Base-by-base conservation (phyloP, 148 eudicot genomes). In the Vaccinium macrocarpon region DNA sequence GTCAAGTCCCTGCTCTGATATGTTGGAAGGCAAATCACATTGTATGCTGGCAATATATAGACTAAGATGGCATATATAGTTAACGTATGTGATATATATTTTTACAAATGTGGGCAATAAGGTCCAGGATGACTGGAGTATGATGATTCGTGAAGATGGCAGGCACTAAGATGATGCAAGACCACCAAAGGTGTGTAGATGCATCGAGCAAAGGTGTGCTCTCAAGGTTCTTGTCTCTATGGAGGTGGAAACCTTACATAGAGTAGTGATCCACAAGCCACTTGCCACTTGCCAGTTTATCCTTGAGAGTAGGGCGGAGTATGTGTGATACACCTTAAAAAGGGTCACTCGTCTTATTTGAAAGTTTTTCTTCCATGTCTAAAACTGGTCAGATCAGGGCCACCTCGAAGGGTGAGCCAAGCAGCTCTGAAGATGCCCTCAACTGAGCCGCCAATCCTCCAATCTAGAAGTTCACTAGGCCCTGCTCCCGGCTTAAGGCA, bases 1-100 rank as follows among this genome's bases (percentile, higher is more conserved):
- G n/a, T 72, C 76, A 38, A 29, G 49, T 72, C 49, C 76, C 49
- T 72, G 49, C 76, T 38, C 48, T 71, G 76, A 71, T 32, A 29
- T 21, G 32, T 71, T 71, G 48, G 9, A 71, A 71, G 48, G 48
- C 3, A 72, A 72, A 16, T 18, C 21, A 38, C 35, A 1, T 14
- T 29, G 9, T 48, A 72, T 2, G 35, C 48, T 72, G 76, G 38
- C 21, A 15, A 72, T 72, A 35, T 15, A 6, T 9, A 16, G 48
- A 10, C 21, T 12, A 66, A 71, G 74, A 71, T 14, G 23, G 16
- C n/a, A 38, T 72, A 72, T 72, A 11, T 15, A 1, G 48, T 62
- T 72, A 21, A 35, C n/a, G 6, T 15, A 72, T 32, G 12, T 71
- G n/a, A 72, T 72, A 16, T 16, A 13, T 35, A 16, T 10, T 35